Evolutionary conservation across 2,329 filamentous ascomycete species (phyloP).

Genomic region (Aspergillus puulaauensis): DNA sequence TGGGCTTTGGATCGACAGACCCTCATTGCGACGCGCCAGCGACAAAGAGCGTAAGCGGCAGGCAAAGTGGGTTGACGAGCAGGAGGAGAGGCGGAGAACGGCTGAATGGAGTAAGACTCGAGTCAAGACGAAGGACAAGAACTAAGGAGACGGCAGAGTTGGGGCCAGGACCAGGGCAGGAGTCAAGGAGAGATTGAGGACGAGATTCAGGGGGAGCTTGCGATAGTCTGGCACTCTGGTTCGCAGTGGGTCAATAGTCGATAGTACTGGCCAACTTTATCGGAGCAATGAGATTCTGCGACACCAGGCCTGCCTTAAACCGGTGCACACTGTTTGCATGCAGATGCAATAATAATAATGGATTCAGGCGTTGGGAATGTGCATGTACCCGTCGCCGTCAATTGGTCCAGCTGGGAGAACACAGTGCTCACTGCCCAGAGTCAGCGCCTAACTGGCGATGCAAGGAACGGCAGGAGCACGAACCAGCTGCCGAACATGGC

Average conservation of each 20-base stretch:
- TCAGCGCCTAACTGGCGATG: not conserved
- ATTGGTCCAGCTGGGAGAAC: too few species aligned
- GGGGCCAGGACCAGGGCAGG: not conserved
- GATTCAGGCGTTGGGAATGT: too few species aligned
- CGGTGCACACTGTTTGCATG: too few species aligned
- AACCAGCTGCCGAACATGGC: not conserved
- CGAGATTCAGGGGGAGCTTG: not conserved
- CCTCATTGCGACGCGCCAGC: conserved; percentile 18
- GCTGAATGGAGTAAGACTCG: conserved; percentile 1
- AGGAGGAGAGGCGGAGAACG: not conserved
- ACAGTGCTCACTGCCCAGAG: too few species aligned
- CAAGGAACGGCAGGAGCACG: not conserved
- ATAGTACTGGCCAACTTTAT: not conserved
- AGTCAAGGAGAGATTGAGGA: not conserved
- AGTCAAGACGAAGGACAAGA: not conserved
- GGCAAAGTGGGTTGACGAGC: not conserved
- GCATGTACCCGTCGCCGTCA: too few species aligned
- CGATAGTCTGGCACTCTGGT: not conserved
- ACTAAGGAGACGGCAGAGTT: not conserved
- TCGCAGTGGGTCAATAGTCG: not conserved
- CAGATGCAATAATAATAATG: too few species aligned
- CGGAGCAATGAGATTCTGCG: not conserved
- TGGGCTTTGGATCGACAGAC: conserved; percentile 21
- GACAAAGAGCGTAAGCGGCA: conserved; percentile 11
- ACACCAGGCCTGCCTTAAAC: not conserved